Base-by-base conservation (phyloP, 345 rosid genomes). In the Adansonia digitata region DNA sequence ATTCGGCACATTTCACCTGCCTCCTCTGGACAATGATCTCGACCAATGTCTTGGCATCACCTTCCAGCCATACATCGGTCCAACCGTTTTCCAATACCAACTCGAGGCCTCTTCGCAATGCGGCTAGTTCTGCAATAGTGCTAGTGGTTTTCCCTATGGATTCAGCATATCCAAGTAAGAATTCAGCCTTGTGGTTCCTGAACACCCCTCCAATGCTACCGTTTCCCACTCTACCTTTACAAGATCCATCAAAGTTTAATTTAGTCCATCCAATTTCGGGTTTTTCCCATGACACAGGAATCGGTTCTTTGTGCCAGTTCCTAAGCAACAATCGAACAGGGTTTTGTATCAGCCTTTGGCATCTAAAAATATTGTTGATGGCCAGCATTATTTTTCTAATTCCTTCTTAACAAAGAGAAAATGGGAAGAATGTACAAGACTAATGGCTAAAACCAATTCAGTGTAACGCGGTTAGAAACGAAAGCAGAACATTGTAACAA, bases 141-240 rank as follows among this genome's bases (percentile, higher is more conserved):
- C 97, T 92, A 6, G 84, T 92, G 53, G 84, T 83, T 71, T 75
- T 80, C 20, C 94, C 93, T 22, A 94, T 92, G 62, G 94, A 84
- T 80, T 92, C 97, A 0, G 97, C 87, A 15, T 90, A 94, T 18
- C 94, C 97, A 0, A 94, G 88, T 71, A 90, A 48, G 81, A 92
- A 92, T 76, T 92, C 93, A 0, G 88, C 98, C 61, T 85, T 85
- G 77, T 90, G 92, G 85, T 92, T 86, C 79, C 97, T 83, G 64
- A 94, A 87, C 6, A 94, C 84, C 5, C 98, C 98, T 10, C 97
- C 97, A 27, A 92, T 89, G 88, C 97, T 94, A 56, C 86, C 87
- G 71, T 84, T 82, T 17, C 93, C 73, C 12, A 92, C 72, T 52
- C 78, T 79, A 27, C 86, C 87, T 78, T 79, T 83, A 75, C 82